These are phyloP conservation scores for Cryphonectria radicalis DNA, from an alignment of 2,329 filamentous ascomycete genomes.

Conservation along the genomic window DNA sequence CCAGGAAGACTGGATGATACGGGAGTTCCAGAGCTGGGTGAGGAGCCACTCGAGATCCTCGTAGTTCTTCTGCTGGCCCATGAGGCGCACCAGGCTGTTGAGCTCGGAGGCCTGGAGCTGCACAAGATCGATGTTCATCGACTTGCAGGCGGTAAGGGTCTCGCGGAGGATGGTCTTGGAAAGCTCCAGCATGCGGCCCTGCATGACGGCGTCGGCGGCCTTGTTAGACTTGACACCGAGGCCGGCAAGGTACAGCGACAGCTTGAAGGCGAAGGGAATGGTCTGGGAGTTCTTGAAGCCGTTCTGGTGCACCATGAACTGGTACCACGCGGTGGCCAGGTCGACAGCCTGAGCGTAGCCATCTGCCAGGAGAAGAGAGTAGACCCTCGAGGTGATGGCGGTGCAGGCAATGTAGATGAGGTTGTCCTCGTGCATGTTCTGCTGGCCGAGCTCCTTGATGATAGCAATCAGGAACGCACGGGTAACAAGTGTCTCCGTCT, in stretches of 20 bases:
- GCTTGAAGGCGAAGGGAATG: conserved; percentile 30
- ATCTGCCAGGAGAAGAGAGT: conserved; percentile 26
- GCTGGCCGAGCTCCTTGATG: conserved; percentile 28
- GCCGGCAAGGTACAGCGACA: conserved; percentile 29
- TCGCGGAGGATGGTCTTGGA: conserved; percentile 31
- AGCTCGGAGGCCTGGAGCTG: conserved; percentile 29
- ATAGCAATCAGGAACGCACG: conserved; percentile 29
- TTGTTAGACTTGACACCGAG: conserved; percentile 36
- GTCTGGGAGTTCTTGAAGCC: conserved; percentile 30
- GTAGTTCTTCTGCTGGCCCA: conserved; percentile 31
- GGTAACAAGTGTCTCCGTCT: conserved; percentile 28
- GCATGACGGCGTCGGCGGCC: conserved; percentile 29
- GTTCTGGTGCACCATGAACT: conserved; percentile 29
- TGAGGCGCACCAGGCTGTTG: conserved; percentile 30
- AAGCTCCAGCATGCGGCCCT: conserved; percentile 29
- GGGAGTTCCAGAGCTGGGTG: conserved; percentile 30
- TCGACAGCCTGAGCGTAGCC: conserved; percentile 25
- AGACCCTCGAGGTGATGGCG: conserved; percentile 26
- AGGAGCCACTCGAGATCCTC: conserved; percentile 31
- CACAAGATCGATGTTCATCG: conserved; percentile 30
- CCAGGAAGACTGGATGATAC: conserved; percentile 29
- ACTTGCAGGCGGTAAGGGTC: conserved; percentile 28
- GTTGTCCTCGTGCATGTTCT: conserved; percentile 28
- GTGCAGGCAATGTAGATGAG: conserved; percentile 27
- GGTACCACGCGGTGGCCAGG: conserved; percentile 29